These are phyloP conservation scores for Kwoniella pini DNA, from an alignment of 768 basidiomycete genomes.

Conservation along the genomic window DNA sequence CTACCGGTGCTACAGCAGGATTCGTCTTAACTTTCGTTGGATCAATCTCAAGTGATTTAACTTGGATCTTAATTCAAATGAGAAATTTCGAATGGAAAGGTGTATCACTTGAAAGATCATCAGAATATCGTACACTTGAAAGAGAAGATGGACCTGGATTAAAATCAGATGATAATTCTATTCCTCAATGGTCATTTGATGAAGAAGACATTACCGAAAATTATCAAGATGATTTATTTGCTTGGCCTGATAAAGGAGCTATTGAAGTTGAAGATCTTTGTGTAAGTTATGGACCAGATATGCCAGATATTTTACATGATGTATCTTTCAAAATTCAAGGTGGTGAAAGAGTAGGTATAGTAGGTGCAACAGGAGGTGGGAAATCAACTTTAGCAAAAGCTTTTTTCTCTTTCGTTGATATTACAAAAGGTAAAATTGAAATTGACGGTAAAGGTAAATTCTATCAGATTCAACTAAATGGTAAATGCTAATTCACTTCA, in stretches of 20 bases:
- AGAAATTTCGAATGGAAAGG: constrained; percentile 34
- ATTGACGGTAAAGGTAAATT: constrained; percentile 44
- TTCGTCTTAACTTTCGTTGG: constrained; percentile 39
- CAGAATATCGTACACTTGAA: constrained; percentile 41
- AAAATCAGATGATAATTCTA: constrained; percentile 11
- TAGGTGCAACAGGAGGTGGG: constrained; percentile 48
- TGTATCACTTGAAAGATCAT: constrained; percentile 35
- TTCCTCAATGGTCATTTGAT: constrained; percentile 2
- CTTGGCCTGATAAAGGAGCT: constrained; percentile 26
- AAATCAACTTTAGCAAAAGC: constrained; percentile 50
- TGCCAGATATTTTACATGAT: constrained; percentile 46
- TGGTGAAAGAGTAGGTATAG: constrained; percentile 45
- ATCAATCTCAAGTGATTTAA: constrained; percentile 24
- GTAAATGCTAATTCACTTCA: neutral
- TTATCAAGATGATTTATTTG: neutral
- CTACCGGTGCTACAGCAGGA: constrained; percentile 33
- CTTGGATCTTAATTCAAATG: constrained; percentile 25
- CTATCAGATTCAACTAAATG: neutral
- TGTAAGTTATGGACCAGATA: constrained; percentile 33
- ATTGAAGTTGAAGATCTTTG: constrained; percentile 25
- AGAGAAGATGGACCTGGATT: constrained; percentile 37
- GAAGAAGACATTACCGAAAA: neutral
- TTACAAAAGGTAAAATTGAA: constrained; percentile 38
- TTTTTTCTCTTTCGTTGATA: constrained; percentile 51
- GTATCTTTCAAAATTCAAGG: constrained; percentile 39